phyloP scores from a whole-genome alignment of 768 basidiomycete species.

The Amanita molliuscula region DNA sequence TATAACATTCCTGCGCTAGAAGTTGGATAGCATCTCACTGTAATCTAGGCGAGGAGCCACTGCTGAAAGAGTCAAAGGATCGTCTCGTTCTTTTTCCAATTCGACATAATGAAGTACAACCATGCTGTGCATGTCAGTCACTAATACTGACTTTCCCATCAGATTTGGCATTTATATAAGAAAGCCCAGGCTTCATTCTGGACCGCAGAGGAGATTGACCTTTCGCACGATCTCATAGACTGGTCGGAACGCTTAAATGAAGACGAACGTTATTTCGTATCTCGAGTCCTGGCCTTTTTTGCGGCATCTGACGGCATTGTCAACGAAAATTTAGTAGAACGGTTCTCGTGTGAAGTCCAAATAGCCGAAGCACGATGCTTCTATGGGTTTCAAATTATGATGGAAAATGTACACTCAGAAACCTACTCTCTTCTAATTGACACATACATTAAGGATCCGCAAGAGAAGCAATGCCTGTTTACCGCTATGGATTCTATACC shows the following conservation, averaged over 20 bases:
- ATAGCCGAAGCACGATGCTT: slow-evolving; percentile 92
- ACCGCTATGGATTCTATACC: slow-evolving; percentile 92
- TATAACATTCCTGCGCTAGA: slow-evolving; percentile 14
- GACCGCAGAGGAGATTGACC: slow-evolving; percentile 92
- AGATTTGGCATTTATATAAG: slow-evolving; percentile 99
- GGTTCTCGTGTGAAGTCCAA: slow-evolving; percentile 93
- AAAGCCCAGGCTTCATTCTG: slow-evolving; percentile 93
- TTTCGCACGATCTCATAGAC: slow-evolving; percentile 80
- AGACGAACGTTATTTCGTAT: slow-evolving; percentile 87
- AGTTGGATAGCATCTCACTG: background rate
- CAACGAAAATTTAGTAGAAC: slow-evolving; percentile 93
- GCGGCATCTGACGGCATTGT: slow-evolving; percentile 96
- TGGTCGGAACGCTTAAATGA: slow-evolving; percentile 82
- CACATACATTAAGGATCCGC: slow-evolving; percentile 84
- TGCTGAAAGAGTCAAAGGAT: slow-evolving; percentile 69
- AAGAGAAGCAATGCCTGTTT: slow-evolving; percentile 73
- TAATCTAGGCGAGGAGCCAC: slow-evolving; percentile 64
- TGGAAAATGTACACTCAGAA: slow-evolving; percentile 98
- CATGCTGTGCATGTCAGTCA: too few relatives aligned
- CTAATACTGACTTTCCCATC: background rate
- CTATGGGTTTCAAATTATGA: slow-evolving; percentile 99
- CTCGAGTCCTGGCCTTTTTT: slow-evolving; percentile 94
- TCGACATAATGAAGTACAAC: slow-evolving; percentile 79
- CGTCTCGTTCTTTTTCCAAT: slow-evolving; percentile 95
- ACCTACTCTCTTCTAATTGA: slow-evolving; percentile 97